Evolutionary conservation across 2,329 filamentous ascomycete species (phyloP).

Genomic region (Phyllosticta capitalensis): DNA sequence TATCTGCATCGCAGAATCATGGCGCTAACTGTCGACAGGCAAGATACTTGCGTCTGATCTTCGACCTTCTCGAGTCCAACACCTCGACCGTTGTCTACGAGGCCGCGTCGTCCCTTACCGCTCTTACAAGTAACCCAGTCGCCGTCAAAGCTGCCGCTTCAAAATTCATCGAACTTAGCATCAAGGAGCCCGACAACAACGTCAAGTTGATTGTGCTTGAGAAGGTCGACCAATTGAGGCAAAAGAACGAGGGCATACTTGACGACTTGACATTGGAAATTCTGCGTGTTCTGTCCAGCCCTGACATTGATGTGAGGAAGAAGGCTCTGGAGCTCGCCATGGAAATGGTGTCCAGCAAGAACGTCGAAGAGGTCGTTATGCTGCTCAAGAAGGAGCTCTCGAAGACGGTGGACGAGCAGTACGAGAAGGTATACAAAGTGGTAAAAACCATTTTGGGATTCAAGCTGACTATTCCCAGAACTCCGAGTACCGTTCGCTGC

Average conservation of each 20-base stretch:
- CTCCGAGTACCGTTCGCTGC: conserved; percentile 82
- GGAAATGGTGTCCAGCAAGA: conserved; percentile 98
- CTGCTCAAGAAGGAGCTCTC: conserved; percentile 94
- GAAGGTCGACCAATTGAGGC: conserved; percentile 76
- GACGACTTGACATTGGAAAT: conserved; percentile 97
- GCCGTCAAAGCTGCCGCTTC: conserved; percentile 92
- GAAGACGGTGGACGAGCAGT: conserved; percentile 97
- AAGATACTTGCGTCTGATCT: conserved; percentile 86
- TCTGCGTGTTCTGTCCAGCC: conserved; percentile 83
- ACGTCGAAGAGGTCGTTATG: conserved; percentile 93
- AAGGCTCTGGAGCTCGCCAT: conserved; percentile 85
- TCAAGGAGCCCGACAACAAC: conserved; percentile 98
- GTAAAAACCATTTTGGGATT: background rate
- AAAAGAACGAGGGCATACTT: conserved; percentile 81
- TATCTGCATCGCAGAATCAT: background rate
- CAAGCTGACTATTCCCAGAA: conserved; percentile 41
- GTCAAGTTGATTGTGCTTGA: conserved; percentile 98
- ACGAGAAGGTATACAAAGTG: conserved; percentile 57
- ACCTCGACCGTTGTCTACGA: conserved; percentile 96
- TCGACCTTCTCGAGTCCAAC: conserved; percentile 86
- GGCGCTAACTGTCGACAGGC: conserved; percentile 42
- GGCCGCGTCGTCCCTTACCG: conserved; percentile 87
- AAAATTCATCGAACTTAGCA: conserved; percentile 94
- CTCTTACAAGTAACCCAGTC: conserved; percentile 90
- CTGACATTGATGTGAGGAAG: conserved; percentile 88